Percentiles rank a stretch among this genome's conserved stretches.
These are phyloP conservation scores for Trichosanthes truncata DNA, from an alignment of 306 rosid species.

Conservation along the genomic window DNA sequence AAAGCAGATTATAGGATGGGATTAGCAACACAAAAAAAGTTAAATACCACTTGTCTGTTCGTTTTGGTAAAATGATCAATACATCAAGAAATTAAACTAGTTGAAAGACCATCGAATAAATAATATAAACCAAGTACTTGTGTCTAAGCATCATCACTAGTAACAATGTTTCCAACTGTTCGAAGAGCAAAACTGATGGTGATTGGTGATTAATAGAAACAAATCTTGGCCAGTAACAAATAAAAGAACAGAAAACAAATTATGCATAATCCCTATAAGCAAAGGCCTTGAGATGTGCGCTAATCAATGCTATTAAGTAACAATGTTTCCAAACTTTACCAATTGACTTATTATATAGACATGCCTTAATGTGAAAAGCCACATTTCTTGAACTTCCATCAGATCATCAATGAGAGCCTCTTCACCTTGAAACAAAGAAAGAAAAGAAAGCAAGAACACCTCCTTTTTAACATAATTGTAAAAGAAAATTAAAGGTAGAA, in stretches of 20 bases:
- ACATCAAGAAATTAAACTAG: background rate
- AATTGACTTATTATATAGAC: no score
- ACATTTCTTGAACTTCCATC: no score
- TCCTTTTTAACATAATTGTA: no score
- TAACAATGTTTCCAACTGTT: constrained; percentile 54
- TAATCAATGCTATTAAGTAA: background rate
- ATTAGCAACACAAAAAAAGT: background rate
- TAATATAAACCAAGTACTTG: constrained; percentile 32
- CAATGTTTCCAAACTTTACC: no score
- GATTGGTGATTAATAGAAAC: constrained; percentile 44
- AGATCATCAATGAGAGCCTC: no score
- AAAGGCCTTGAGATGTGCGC: background rate
- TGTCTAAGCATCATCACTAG: constrained; percentile 52
- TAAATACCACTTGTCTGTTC: background rate
- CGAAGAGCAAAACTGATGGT: constrained; percentile 36
- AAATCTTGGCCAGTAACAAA: background rate
- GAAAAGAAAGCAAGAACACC: no score
- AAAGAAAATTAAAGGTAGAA: no score
- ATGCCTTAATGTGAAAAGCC: no score
- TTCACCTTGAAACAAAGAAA: no score
- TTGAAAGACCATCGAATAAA: background rate
- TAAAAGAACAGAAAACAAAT: background rate
- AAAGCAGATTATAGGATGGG: background rate
- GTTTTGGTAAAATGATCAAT: background rate
- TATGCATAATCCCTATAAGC: background rate